Conservation (phyloP, 345 rosid species). For the Heritiera fomes region DNA sequence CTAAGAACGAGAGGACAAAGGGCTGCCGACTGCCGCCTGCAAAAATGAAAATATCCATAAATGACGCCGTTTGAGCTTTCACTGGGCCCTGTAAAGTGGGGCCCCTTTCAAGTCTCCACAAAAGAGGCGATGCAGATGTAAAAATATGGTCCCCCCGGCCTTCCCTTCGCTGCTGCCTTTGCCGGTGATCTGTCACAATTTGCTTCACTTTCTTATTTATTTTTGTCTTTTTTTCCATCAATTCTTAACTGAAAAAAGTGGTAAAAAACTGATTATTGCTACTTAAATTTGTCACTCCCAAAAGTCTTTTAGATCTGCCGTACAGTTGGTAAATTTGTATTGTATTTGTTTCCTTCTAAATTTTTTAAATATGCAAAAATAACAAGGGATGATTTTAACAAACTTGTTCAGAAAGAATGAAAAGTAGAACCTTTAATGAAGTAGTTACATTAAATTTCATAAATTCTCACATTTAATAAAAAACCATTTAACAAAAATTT, state of each 20-base stretch:
- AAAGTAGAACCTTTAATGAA: no score
- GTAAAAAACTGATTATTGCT: no score
- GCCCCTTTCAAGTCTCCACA: background rate
- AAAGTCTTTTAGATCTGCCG: no score
- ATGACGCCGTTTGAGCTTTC: background rate
- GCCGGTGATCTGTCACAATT: slow-evolving; percentile 7
- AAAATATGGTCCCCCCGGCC: background rate
- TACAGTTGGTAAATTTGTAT: no score
- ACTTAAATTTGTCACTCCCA: background rate
- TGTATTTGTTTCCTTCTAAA: no score
- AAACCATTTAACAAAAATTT: background rate
- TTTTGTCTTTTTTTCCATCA: background rate
- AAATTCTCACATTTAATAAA: background rate
- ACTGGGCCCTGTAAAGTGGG: background rate
- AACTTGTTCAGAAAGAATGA: no score
- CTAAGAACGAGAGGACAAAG: background rate
- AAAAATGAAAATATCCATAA: background rate
- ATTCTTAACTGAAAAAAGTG: background rate
- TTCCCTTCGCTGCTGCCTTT: background rate
- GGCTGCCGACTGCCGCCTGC: no score
- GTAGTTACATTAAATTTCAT: background rate
- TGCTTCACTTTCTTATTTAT: background rate
- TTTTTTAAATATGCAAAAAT: no score
- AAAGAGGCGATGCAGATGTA: background rate
- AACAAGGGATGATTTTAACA: no score